phyloP scores from a whole-genome alignment of 2,329 filamentous ascomycete genomes.

The Ceratocystis eucalypticola region DNA sequence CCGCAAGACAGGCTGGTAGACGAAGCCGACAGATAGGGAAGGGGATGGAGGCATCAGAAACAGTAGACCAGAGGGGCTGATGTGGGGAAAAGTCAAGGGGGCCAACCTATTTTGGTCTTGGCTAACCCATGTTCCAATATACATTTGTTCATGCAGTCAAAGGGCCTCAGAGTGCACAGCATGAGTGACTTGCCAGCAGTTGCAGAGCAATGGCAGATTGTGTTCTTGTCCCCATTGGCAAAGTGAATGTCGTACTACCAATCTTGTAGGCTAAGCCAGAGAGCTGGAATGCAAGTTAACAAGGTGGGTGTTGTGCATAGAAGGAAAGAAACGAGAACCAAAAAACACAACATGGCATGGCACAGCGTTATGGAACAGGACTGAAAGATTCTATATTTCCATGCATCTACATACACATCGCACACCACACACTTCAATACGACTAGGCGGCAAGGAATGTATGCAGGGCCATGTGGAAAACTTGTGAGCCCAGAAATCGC shows the following conservation, averaged over 20 bases:
- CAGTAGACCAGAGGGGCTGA: not conserved
- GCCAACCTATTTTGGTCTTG: not conserved
- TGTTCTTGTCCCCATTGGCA: not conserved
- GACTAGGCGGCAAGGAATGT: no score
- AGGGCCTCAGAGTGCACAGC: constrained; percentile 5
- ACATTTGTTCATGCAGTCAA: no score
- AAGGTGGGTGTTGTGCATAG: not conserved
- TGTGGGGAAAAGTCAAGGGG: not conserved
- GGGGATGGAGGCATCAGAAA: not conserved
- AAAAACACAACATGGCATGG: no score
- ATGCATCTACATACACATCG: no score
- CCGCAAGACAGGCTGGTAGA: not conserved
- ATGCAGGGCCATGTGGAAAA: no score
- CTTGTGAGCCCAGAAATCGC: no score
- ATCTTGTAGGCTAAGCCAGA: not conserved
- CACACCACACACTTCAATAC: no score
- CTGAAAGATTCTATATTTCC: no score
- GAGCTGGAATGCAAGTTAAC: not conserved
- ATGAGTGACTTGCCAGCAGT: not conserved
- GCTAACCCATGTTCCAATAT: no score
- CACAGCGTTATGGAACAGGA: no score
- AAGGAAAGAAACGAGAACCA: not conserved
- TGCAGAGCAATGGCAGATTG: not conserved
- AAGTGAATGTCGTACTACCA: no score
- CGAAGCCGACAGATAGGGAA: no score